Conservation (phyloP, 1,139 yeast species). For the Yamadazyma sp. region DNA sequence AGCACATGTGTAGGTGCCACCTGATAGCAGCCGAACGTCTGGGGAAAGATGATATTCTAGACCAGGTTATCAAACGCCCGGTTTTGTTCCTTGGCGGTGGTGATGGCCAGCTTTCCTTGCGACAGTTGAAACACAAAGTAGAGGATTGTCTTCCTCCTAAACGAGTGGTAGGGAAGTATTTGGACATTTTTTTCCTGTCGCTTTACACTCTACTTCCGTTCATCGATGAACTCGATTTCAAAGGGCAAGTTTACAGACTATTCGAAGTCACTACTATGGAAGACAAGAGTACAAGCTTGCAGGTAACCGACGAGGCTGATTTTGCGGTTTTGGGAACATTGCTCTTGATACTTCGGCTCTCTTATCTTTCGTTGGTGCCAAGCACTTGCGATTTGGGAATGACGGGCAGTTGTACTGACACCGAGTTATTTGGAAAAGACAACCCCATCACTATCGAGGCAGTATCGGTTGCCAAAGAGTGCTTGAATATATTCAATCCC, state of each 20-base stretch:
- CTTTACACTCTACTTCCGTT: constrained; percentile 51
- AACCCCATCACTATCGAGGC: constrained; percentile 28
- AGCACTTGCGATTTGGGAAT: constrained; percentile 2
- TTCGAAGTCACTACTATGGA: constrained; percentile 19
- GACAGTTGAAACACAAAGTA: constrained; percentile 31
- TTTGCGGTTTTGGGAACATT: constrained; percentile 25
- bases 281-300: constrained; percentile 13
- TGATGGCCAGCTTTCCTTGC: constrained; percentile 17
- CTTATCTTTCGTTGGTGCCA: constrained; percentile 21
- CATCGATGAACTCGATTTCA: constrained; percentile 40
- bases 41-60: background rate
- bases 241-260: constrained; percentile 16
- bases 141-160: constrained; percentile 43
- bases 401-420: too few species aligned
- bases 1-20: background rate
- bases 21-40: background rate
- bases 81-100: constrained; percentile 13
- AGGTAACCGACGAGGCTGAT: constrained; percentile 16
- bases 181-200: constrained; percentile 43
- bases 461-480: constrained; percentile 35
- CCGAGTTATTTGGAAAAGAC: too few species aligned
- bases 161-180: constrained; percentile 43
- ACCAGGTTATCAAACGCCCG: background rate
- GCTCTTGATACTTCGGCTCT: constrained; percentile 21
- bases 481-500: constrained; percentile 38